These are phyloP conservation scores for Calophaca sinica DNA, from an alignment of 306 rosid species.

Conservation along the genomic window DNA sequence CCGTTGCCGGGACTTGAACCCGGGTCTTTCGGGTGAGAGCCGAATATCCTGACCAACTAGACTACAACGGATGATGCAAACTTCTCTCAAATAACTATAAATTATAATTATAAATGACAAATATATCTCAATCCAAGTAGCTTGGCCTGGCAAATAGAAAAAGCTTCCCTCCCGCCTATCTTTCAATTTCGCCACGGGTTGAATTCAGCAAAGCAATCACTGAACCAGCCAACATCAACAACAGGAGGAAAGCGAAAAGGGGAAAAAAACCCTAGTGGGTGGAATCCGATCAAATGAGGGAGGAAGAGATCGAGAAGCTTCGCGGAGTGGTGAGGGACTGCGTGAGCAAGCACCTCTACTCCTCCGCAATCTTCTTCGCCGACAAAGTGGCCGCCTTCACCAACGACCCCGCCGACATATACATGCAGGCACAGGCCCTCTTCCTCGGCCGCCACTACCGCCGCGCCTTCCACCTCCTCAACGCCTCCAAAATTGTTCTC, in stretches of 20 bases:
- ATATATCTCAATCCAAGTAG: no score
- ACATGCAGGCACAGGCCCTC: slow-evolving; percentile 98
- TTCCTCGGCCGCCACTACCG: slow-evolving; percentile 96
- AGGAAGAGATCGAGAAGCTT: slow-evolving; percentile 88
- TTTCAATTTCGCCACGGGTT: no score
- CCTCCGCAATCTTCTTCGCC: slow-evolving; percentile 96
- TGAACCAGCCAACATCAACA: no score
- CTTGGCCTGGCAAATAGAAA: no score
- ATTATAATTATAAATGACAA: no score
- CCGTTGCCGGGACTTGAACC: slow-evolving; percentile 41
- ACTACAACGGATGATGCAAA: slow-evolving; percentile 16
- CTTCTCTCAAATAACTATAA: no score
- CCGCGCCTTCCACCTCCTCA: slow-evolving; percentile 92
- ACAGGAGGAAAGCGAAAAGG: no score
- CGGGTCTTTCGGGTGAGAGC: slow-evolving; percentile 42
- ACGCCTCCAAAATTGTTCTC: slow-evolving; percentile 87
- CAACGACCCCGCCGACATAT: slow-evolving; percentile 89
- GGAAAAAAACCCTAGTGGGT: not conserved
- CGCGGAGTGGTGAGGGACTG: slow-evolving; percentile 93
- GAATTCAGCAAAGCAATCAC: no score
- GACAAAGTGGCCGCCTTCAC: slow-evolving; percentile 92
- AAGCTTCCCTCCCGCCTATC: no score
- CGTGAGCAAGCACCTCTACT: slow-evolving; percentile 90
- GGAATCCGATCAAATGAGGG: slow-evolving; percentile 59
- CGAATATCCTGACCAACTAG: slow-evolving; percentile 44